Percentiles rank a stretch among this genome's conserved stretches.
These are phyloP conservation scores for Mycena vitilis DNA, from an alignment of 768 basidiomycete genomes.

Conservation along the genomic window DNA sequence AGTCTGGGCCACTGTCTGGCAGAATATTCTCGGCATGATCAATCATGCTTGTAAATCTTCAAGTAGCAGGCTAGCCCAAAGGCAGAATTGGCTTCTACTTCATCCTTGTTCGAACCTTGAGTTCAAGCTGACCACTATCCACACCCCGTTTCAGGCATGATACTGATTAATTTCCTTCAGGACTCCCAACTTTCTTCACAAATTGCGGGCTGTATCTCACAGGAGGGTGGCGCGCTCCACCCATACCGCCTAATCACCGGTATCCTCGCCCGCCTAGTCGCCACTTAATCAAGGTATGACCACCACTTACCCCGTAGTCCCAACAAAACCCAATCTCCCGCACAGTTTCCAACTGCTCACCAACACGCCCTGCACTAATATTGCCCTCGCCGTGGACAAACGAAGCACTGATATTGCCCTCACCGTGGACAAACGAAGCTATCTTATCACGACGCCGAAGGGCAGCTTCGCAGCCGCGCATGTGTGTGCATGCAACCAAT, in stretches of 20 bases:
- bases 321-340: no score
- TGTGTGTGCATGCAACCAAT: constrained; percentile 88
- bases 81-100: no score
- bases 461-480: constrained; percentile 69
- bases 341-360: constrained; percentile 72
- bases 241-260: constrained; percentile 78
- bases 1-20: background rate
- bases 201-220: constrained; percentile 63
- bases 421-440: background rate
- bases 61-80: background rate
- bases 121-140: background rate
- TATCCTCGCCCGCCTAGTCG: constrained; percentile 64
- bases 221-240: constrained; percentile 71
- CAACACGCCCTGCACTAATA: constrained; percentile 70
- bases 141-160: background rate
- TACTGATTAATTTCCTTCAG: constrained; percentile 45
- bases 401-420: constrained; percentile 29
- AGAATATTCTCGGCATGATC: background rate
- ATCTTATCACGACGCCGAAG: constrained; percentile 59
- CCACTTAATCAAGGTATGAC: constrained; percentile 52
- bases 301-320: constrained; percentile 13
- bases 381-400: constrained; percentile 40
- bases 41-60: background rate
- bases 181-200: constrained; percentile 58
- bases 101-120: background rate